Percentiles rank a stretch among this genome's conserved stretches.
These are phyloP conservation scores for Aspergillus novoparasiticus DNA, from an alignment of 2,329 filamentous ascomycete species.

Conservation along the genomic window DNA sequence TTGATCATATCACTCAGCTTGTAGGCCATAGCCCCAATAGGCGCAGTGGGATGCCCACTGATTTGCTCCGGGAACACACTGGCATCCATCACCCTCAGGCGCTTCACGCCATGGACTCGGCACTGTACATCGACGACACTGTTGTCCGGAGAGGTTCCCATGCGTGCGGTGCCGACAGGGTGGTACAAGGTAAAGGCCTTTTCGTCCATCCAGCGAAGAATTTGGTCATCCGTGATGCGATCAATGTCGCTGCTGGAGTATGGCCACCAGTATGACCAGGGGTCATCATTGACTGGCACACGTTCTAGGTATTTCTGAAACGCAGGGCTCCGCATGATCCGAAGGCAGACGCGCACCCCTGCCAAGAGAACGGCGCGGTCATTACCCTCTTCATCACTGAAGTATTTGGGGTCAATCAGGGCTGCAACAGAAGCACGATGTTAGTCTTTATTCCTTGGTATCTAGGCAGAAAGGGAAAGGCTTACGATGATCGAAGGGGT, in stretches of 20 bases:
- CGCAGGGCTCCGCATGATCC: constrained; percentile 16
- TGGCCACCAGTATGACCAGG: constrained; percentile 23
- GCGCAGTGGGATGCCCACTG: constrained; percentile 23
- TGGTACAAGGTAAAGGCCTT: constrained; percentile 27
- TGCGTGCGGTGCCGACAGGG: constrained; percentile 22
- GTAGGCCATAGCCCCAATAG: constrained; percentile 23
- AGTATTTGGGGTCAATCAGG: constrained; percentile 22
- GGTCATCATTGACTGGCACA: constrained; percentile 19
- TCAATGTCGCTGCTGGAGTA: constrained; percentile 23
- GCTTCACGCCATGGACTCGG: constrained; percentile 23
- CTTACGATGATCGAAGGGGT: constrained; percentile 22
- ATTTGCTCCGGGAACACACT: constrained; percentile 27
- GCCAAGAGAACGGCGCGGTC: constrained; percentile 20
- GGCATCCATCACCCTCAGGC: constrained; percentile 23
- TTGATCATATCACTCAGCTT: constrained; percentile 22
- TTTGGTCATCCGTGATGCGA: constrained; percentile 22
- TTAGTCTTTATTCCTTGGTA: no score
- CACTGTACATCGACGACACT: constrained; percentile 25
- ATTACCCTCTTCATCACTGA: constrained; percentile 17
- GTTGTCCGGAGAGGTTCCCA: constrained; percentile 16
- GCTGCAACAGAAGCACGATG: background rate
- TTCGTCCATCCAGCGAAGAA: constrained; percentile 22
- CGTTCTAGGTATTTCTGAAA: constrained; percentile 19
- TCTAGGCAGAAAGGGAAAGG: background rate
- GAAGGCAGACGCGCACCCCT: constrained; percentile 19